These are phyloP conservation scores for Penicillium turbatum DNA, from an alignment of 495 filamentous ascomycete genomes.

Conservation along the genomic window DNA sequence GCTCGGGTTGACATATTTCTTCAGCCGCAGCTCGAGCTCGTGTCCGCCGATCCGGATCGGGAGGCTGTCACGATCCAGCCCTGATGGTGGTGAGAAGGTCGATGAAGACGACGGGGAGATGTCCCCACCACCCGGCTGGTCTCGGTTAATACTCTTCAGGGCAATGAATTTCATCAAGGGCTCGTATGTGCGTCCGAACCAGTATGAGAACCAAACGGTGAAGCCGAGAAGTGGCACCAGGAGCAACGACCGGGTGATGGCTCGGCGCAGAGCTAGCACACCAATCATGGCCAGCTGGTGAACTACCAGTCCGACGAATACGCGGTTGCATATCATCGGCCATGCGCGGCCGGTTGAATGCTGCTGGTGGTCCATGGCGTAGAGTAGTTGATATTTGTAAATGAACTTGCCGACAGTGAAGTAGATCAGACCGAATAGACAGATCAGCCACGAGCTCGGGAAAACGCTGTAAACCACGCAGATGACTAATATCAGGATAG, in stretches of 20 bases:
- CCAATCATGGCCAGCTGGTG: conserved; percentile 92
- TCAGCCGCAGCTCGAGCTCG: conserved; percentile 39
- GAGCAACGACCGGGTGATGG: conserved; percentile 64
- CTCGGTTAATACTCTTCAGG: conserved; percentile 70
- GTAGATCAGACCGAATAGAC: conserved; percentile 79
- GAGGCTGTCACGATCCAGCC: conserved; percentile 43
- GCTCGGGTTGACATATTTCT: conserved; percentile 47
- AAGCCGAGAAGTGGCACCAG: conserved; percentile 70
- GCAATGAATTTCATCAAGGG: conserved; percentile 91
- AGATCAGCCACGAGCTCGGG: conserved; percentile 73
- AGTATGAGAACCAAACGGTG: conserved; percentile 82
- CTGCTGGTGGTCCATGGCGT: conserved; percentile 96
- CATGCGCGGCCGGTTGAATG: conserved; percentile 92
- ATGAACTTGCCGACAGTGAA: conserved; percentile 87
- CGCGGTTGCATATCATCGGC: conserved; percentile 89
- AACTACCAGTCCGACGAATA: conserved; percentile 76
- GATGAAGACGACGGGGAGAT: conserved; percentile 36
- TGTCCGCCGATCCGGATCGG: conserved; percentile 39
- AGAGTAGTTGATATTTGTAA: conserved; percentile 97
- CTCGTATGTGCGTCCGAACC: conserved; percentile 69
- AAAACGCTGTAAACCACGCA: conserved; percentile 93
- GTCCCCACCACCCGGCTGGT: conserved; percentile 35
- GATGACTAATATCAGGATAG: conserved; percentile 86
- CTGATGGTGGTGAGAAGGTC: conserved; percentile 39
- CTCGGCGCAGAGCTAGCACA: conserved; percentile 68